Evolutionary conservation across 768 basidiomycete genomes (phyloP).

Genomic region (Inosperma sp.): DNA sequence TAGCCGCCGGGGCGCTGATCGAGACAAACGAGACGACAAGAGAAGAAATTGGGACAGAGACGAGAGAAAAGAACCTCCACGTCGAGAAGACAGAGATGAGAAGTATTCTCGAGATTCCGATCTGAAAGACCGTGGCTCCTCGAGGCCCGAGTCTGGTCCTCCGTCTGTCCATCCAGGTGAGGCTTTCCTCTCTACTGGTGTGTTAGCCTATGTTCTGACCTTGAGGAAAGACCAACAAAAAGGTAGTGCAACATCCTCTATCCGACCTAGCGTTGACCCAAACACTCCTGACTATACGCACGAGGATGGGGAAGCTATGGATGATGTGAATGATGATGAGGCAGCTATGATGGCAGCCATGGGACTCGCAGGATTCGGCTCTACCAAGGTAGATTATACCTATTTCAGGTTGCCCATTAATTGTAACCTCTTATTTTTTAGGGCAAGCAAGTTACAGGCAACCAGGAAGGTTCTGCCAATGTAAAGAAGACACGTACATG

Average conservation of each 20-base stretch:
- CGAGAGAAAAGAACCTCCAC: slow-evolving; percentile 31
- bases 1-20: slow-evolving; percentile 32
- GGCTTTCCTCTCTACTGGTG: not conserved
- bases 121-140: slow-evolving; percentile 13
- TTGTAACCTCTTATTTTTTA: slow-evolving; percentile 24
- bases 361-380: slow-evolving; percentile 84
- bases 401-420: not conserved
- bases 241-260: slow-evolving; percentile 10
- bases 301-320: slow-evolving; percentile 48
- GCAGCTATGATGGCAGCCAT: slow-evolving; percentile 85
- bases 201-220: not conserved
- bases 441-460: slow-evolving; percentile 79
- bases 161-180: slow-evolving; percentile 14
- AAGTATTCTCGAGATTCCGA: slow-evolving; percentile 10
- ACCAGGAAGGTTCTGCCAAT: slow-evolving; percentile 65
- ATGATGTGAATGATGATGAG: slow-evolving; percentile 61
- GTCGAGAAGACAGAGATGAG: slow-evolving; percentile 30
- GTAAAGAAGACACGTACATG: slow-evolving; percentile 85
- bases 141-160: slow-evolving; percentile 11
- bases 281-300: slow-evolving; percentile 35
- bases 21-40: slow-evolving; percentile 34
- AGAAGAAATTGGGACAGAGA: slow-evolving; percentile 37
- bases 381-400: slow-evolving; percentile 64
- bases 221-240: slow-evolving; percentile 15
- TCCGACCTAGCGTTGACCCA: slow-evolving; percentile 37